Evolutionary conservation across 495 filamentous ascomycete species (phyloP).

Genomic region (Extremus antarcticus): DNA sequence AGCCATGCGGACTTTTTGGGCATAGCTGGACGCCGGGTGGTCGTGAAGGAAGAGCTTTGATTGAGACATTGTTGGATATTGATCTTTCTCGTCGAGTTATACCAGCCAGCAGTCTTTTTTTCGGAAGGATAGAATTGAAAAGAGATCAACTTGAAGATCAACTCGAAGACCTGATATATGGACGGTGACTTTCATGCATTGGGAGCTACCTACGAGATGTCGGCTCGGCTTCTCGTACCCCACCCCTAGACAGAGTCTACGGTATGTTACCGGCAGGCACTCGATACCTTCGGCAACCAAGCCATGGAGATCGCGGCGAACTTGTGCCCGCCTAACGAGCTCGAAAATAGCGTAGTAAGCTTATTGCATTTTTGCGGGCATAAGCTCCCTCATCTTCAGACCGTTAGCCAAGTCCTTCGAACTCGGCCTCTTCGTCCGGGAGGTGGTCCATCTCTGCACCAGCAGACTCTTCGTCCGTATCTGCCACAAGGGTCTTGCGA

Average conservation of each 20-base stretch:
- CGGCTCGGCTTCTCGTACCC: neutral
- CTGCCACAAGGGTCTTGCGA: neutral
- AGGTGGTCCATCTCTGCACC: neutral
- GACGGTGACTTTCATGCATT: no score
- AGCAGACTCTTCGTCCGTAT: neutral
- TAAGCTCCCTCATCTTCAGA: no score
- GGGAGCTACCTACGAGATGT: neutral
- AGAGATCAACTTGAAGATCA: no score
- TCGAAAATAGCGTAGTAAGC: no score
- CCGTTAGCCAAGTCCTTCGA: neutral
- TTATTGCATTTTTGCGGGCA: no score
- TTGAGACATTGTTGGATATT: neutral
- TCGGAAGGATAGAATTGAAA: no score
- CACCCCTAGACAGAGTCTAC: neutral
- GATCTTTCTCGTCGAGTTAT: neutral
- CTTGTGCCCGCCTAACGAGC: no score
- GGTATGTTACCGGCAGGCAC: neutral
- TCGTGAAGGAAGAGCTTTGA: slow-evolving; percentile 12
- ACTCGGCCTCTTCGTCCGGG: neutral
- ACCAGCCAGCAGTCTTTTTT: neutral
- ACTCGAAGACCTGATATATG: neutral
- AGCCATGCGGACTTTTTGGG: slow-evolving; percentile 17
- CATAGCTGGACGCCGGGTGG: slow-evolving; percentile 11
- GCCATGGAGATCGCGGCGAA: no score
- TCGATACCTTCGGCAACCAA: no score